Percentiles rank a stretch among this genome's conserved stretches.
Conservation (phyloP, 148 eudicot genomes). For the Amaranthus palmeri region DNA sequence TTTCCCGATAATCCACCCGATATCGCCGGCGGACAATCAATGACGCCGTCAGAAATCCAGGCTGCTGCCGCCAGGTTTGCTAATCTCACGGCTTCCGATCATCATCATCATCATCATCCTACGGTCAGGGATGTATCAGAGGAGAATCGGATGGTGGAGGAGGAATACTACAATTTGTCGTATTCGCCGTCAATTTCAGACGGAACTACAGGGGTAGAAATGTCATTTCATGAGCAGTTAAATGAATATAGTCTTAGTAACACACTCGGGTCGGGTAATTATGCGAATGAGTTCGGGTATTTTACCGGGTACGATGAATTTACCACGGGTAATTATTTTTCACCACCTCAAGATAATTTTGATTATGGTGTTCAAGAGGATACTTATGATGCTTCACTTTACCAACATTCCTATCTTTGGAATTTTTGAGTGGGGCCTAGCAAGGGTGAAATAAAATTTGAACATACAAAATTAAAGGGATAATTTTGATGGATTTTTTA, state of each 20-base stretch:
- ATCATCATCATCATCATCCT: not conserved
- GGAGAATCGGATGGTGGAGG: conserved; percentile 15
- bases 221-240: conserved; percentile 36
- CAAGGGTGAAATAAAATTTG: not conserved
- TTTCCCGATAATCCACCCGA: conserved; percentile 70
- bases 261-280: conserved; percentile 33
- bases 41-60: conserved; percentile 57
- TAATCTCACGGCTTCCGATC: not conserved
- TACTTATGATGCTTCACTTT: conserved; percentile 26
- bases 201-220: conserved; percentile 28
- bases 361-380: conserved; percentile 20
- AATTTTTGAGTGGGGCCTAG: conserved; percentile 27
- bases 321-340: conserved; percentile 18
- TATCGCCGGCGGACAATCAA: conserved; percentile 34
- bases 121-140: not conserved
- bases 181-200: conserved; percentile 34
- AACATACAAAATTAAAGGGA: not conserved
- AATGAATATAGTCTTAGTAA: not conserved
- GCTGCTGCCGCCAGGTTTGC: conserved; percentile 56
- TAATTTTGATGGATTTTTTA: not conserved
- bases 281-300: conserved; percentile 38
- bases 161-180: not conserved
- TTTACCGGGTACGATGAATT: conserved; percentile 58
- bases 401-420: conserved; percentile 52
- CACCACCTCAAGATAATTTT: conserved; percentile 20